These are phyloP conservation scores for Cryphonectria parasitica DNA, from an alignment of 2,329 filamentous ascomycete genomes.

Conservation along the genomic window DNA sequence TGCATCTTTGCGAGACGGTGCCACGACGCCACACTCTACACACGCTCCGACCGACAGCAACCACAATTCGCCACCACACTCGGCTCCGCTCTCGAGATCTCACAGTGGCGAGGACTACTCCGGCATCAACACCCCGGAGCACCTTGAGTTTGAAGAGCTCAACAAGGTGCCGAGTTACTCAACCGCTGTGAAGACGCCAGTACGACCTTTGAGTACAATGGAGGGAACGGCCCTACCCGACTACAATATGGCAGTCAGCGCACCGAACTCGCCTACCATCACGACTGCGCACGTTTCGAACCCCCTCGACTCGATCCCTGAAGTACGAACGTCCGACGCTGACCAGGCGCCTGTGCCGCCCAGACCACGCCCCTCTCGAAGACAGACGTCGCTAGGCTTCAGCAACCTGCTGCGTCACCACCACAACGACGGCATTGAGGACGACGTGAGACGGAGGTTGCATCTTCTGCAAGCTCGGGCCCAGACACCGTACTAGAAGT, in stretches of 20 bases:
- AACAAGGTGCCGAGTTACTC: constrained; percentile 78
- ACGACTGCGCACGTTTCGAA: constrained; percentile 40
- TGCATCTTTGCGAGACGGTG: constrained; percentile 37
- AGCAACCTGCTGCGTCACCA: constrained; percentile 32
- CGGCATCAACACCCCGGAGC: constrained; percentile 59
- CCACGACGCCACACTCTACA: constrained; percentile 46
- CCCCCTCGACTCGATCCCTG: constrained; percentile 38
- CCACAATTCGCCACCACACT: constrained; percentile 48
- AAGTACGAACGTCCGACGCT: constrained; percentile 33
- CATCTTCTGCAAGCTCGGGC: constrained; percentile 42
- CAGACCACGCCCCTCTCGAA: constrained; percentile 31
- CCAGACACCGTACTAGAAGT: constrained; percentile 29
- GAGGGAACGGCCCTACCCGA: constrained; percentile 62
- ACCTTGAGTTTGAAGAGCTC: constrained; percentile 65
- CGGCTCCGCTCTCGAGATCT: constrained; percentile 55
- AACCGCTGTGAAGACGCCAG: constrained; percentile 70
- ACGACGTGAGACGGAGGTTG: constrained; percentile 41
- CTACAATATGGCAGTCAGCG: constrained; percentile 65
- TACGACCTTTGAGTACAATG: constrained; percentile 55
- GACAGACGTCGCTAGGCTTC: constrained; percentile 34
- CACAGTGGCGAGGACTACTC: constrained; percentile 57
- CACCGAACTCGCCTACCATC: constrained; percentile 52
- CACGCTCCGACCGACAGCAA: constrained; percentile 40
- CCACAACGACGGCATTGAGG: constrained; percentile 32
- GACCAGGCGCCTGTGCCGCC: constrained; percentile 23